Conservation (phyloP, 2,329 filamentous ascomycete species). For the Fusarium sp. region DNA sequence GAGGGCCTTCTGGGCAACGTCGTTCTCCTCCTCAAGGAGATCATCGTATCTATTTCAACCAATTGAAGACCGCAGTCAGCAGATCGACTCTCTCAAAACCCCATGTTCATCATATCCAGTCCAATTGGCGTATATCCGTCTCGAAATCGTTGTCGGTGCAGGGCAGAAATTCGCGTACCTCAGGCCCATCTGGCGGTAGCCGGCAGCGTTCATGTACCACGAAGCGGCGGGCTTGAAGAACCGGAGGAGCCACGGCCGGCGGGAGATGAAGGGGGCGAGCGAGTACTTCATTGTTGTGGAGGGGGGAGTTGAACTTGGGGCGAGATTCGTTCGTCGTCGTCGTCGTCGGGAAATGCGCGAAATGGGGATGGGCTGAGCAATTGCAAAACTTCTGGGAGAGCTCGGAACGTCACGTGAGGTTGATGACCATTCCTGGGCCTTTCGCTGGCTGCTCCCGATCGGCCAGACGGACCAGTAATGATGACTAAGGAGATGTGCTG, state of each 20-base stretch:
- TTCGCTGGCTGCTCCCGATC: constrained; percentile 42
- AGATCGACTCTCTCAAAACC: constrained; percentile 5
- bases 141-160: constrained; percentile 8
- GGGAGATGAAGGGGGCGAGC: constrained; percentile 81
- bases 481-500: constrained; percentile 10
- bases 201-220: constrained; percentile 91
- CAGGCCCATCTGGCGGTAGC: constrained; percentile 94
- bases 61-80: constrained; percentile 46
- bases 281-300: constrained; percentile 76
- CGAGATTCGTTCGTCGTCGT: constrained; percentile 35
- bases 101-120: constrained; percentile 5
- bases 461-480: constrained; percentile 30
- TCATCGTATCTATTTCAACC: constrained; percentile 83
- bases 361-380: constrained; percentile 54
- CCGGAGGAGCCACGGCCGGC: constrained; percentile 87
- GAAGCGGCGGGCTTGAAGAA: constrained; percentile 85
- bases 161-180: constrained; percentile 70
- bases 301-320: constrained; percentile 49
- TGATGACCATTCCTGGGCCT: constrained; percentile 49
- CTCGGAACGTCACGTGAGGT: constrained; percentile 55
- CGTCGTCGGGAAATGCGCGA: constrained; percentile 53
- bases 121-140: constrained; percentile 41
- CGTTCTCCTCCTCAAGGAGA: constrained; percentile 93
- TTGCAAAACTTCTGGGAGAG: constrained; percentile 51
- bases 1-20: constrained; percentile 87